These are phyloP conservation scores for Flaveria ramosissima DNA, from an alignment of 129 eudicot species.

Conservation along the genomic window DNA sequence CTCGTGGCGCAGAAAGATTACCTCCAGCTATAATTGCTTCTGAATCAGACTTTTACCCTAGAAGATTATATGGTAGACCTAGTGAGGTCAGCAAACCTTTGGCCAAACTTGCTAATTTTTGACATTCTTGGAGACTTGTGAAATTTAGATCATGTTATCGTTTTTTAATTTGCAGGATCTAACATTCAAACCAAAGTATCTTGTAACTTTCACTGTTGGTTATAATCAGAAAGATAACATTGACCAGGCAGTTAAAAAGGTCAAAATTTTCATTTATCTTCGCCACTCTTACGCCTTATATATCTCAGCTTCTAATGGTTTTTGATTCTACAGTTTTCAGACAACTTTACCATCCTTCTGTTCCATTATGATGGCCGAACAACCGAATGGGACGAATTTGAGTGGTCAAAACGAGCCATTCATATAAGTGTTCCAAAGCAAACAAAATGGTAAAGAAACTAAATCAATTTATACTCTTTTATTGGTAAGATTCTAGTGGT, in stretches of 20 bases:
- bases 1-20: slow-evolving; percentile 80
- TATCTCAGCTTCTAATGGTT: neutral
- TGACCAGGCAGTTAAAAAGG: slow-evolving; percentile 86
- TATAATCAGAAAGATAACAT: slow-evolving; percentile 67
- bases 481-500: slow-evolving; percentile 4
- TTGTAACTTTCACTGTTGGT: slow-evolving; percentile 90
- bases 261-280: slow-evolving; percentile 6
- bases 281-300: neutral
- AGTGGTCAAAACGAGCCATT: slow-evolving; percentile 89
- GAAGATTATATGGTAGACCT: slow-evolving; percentile 70
- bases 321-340: slow-evolving; percentile 62
- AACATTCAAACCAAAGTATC: slow-evolving; percentile 63
- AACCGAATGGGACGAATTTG: slow-evolving; percentile 88
- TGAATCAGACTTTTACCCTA: slow-evolving; percentile 69
- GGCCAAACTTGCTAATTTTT: slow-evolving; percentile 6
- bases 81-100: slow-evolving; percentile 56
- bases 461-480: neutral
- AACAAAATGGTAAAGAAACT: slow-evolving; percentile 73
- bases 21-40: slow-evolving; percentile 82
- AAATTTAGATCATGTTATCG: too few species aligned
- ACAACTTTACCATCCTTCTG: slow-evolving; percentile 73
- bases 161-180: slow-evolving; percentile 81
- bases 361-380: slow-evolving; percentile 88
- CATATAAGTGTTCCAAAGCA: slow-evolving; percentile 79
- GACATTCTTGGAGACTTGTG: slow-evolving; percentile 23